These are phyloP conservation scores for Teratosphaeria viscida DNA, from an alignment of 2,329 filamentous ascomycete species.

Conservation along the genomic window DNA sequence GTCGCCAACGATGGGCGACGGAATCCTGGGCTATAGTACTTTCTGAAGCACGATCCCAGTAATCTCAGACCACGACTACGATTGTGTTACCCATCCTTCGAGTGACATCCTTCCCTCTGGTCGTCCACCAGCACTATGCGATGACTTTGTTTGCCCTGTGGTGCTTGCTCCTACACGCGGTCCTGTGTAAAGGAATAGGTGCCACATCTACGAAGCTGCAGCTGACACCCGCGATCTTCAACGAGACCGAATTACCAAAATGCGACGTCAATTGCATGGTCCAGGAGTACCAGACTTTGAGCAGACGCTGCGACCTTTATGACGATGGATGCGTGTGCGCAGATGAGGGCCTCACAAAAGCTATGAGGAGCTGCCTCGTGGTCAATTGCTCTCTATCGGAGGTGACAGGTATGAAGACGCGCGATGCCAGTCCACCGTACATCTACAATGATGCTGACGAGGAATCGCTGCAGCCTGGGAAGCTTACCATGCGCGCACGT, in stretches of 20 bases:
- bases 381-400: background rate
- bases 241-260: background rate
- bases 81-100: background rate
- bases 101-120: background rate
- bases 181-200: background rate
- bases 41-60: background rate
- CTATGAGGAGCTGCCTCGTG: background rate
- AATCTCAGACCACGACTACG: background rate
- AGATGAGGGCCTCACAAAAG: background rate
- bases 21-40: background rate
- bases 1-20: background rate
- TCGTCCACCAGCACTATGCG: background rate
- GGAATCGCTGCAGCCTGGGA: background rate
- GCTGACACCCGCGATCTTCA: background rate
- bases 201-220: background rate
- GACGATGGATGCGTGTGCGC: background rate
- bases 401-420: background rate
- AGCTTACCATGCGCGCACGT: background rate
- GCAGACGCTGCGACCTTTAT: background rate
- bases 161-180: background rate
- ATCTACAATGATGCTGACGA: background rate
- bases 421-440: background rate
- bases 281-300: background rate
- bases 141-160: background rate
- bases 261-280: background rate